Base-by-base conservation (phyloP, 1,139 yeast species). In the Zygosaccharomyces pseudobailii region DNA sequence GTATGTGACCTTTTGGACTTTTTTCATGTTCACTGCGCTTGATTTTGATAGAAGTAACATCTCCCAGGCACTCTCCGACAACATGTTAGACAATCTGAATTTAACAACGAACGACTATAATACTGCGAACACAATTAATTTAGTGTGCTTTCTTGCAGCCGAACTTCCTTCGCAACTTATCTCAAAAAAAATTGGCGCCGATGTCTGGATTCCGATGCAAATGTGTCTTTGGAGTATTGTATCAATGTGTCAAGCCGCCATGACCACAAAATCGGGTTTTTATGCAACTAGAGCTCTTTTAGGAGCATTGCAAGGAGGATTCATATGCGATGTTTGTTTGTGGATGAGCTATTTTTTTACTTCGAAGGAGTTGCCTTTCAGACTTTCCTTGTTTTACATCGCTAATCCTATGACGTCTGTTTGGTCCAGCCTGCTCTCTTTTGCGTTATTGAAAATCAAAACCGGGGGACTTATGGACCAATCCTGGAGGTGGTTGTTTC, bases 401-500 rank as follows among this genome's bases (percentile, higher is more conserved):
- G 69, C 77, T 19, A 68, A 66, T 43, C 73, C 78, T 9, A 50
- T 66, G 32, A 73, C 78, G 3, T 70, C 65, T 55, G 70, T 74
- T 42, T 28, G 63, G 36, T 65, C 78, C 30, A 62, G 78, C 13
- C 56, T 79, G 23, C 55, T 75, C 32, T 79, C 80, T 0, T 73
- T 69, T 54, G 78, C 74, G 17, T 61, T 76, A 22, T 63, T 79
- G 40, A 71, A 71, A 47, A 63, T 77, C 61, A 72, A 43, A 33
- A 43, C 47, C 7, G 41, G 74, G 19, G 62, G 67, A 2, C 54
- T 62, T 35, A 69, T 74, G 2, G 56, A 67, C 51, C 67, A 63
- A 31, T 86, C 87, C 20, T 82, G 87, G 87, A 70, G 76, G 54
- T 82, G 83, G 82, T 65, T 84, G 22, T 84, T 83, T 57, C 59